These are phyloP conservation scores for Sarocladium strictum DNA, from an alignment of 2,329 filamentous ascomycete species.

Conservation along the genomic window DNA sequence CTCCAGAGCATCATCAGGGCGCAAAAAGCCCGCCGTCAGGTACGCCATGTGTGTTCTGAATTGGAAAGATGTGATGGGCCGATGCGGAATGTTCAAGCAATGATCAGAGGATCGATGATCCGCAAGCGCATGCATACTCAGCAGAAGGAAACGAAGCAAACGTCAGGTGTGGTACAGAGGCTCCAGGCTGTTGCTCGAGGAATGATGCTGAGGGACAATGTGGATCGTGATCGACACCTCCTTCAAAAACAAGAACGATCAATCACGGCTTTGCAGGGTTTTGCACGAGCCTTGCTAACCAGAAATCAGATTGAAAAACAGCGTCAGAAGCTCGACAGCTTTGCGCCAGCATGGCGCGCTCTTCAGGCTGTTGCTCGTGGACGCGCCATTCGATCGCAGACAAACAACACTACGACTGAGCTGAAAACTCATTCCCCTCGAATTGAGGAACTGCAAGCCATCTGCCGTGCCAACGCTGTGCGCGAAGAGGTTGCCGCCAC, in stretches of 20 bases:
- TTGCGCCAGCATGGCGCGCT: constrained; percentile 43
- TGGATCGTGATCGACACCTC: constrained; percentile 46
- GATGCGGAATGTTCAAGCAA: constrained; percentile 59
- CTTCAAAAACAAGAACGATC: constrained; percentile 45
- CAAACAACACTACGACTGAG: constrained; percentile 40
- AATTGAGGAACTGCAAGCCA: constrained; percentile 44
- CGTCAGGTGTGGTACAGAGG: constrained; percentile 45
- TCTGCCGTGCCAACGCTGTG: constrained; percentile 49
- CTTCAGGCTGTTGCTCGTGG: constrained; percentile 39
- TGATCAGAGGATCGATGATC: constrained; percentile 60
- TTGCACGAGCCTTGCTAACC: constrained; percentile 55
- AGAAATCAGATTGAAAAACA: constrained; percentile 48
- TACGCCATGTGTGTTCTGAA: constrained; percentile 50
- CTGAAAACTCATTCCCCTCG: constrained; percentile 36
- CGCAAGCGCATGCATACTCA: constrained; percentile 52
- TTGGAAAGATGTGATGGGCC: constrained; percentile 58
- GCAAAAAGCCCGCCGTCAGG: constrained; percentile 54
- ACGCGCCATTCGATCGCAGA: constrained; percentile 37
- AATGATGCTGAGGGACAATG: constrained; percentile 52
- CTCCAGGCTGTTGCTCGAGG: constrained; percentile 66
- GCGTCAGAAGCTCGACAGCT: constrained; percentile 43
- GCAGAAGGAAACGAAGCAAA: constrained; percentile 47
- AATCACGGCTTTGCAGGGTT: constrained; percentile 57
- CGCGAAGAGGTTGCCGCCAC: constrained; percentile 42
- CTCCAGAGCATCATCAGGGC: constrained; percentile 79